Evolutionary conservation across 2,329 filamentous ascomycete genomes (phyloP).

Genomic region (Ceratocystis lukuohia): DNA sequence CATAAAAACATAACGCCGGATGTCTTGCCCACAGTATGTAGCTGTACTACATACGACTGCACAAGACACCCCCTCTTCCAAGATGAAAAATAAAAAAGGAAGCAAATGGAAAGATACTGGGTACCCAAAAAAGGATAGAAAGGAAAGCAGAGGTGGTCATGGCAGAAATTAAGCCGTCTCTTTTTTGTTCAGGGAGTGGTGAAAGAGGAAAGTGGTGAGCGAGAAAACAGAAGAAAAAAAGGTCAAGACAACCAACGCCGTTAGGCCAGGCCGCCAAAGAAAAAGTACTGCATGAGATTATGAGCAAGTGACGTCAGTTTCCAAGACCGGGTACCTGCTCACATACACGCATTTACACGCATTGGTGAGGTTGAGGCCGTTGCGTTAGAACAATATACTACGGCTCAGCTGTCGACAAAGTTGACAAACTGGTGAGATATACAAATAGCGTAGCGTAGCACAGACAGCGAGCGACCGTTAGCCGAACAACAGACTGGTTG

Average conservation of each 20-base stretch:
- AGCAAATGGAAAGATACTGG: constrained; percentile 7
- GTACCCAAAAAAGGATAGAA: not conserved
- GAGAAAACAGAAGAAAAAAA: constrained; percentile 8
- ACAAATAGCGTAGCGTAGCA: not conserved
- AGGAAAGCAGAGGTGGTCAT: constrained; percentile 3
- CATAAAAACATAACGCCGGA: constrained; percentile 14
- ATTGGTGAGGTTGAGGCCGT: not conserved
- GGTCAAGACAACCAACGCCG: constrained; percentile 9
- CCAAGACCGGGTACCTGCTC: not conserved
- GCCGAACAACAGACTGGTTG: not conserved
- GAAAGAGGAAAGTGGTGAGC: not conserved
- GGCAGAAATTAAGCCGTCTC: not conserved
- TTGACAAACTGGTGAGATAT: not conserved
- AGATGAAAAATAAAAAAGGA: not conserved
- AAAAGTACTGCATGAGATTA: not conserved
- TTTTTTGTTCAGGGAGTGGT: not conserved
- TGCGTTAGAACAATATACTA: not conserved
- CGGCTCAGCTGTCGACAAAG: not conserved
- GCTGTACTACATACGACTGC: constrained; percentile 5
- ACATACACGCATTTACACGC: not conserved
- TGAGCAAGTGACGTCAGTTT: not conserved
- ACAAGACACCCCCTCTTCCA: constrained; percentile 9
- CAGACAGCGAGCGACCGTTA: not conserved
- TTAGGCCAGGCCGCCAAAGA: not conserved
- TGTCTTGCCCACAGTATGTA: constrained; percentile 8